A percentile compares a stretch with the other conserved stretches of the same genome.
These are phyloP conservation scores for Nitzschia sp. DNA, from an alignment of 108 stramenopile species.

Conservation along the genomic window DNA sequence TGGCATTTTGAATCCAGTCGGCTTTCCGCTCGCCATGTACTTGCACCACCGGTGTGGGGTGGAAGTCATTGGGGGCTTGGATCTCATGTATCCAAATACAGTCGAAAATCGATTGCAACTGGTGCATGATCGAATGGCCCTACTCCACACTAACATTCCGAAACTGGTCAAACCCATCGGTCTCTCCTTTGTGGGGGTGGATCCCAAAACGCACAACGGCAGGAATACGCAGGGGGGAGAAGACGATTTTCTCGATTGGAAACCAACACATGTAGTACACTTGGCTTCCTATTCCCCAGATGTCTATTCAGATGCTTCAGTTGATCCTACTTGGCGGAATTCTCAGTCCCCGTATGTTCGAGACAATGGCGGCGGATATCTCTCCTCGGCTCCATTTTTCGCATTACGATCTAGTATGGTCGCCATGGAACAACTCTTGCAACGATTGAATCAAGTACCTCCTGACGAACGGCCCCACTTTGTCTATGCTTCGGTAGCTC, in stretches of 20 bases:
- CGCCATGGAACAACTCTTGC: slow-evolving; percentile 73
- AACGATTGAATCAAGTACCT: slow-evolving; percentile 12
- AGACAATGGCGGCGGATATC: slow-evolving; percentile 14
- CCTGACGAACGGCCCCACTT: slow-evolving; percentile 35
- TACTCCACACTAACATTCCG: slow-evolving; percentile 47
- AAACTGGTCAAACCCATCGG: slow-evolving; percentile 36
- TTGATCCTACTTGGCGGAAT: slow-evolving; percentile 31
- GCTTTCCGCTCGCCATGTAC: slow-evolving; percentile 59
- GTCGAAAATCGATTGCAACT: slow-evolving; percentile 49
- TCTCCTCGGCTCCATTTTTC: slow-evolving; percentile 51
- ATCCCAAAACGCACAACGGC: slow-evolving; percentile 28
- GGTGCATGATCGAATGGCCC: slow-evolving; percentile 48
- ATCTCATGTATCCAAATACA: slow-evolving; percentile 71
- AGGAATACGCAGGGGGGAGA: not conserved
- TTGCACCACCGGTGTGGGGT: slow-evolving; percentile 65
- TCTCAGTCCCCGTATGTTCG: slow-evolving; percentile 30
- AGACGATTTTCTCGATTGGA: slow-evolving; percentile 1
- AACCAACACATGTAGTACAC: slow-evolving; percentile 82
- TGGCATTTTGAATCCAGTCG: slow-evolving; percentile 71
- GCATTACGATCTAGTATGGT: slow-evolving; percentile 49
- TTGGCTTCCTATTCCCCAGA: slow-evolving; percentile 56
- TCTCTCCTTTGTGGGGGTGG: slow-evolving; percentile 62
- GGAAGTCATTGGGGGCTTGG: slow-evolving; percentile 60
- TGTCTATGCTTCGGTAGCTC: slow-evolving; percentile 28
- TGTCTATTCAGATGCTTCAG: slow-evolving; percentile 29